phyloP scores from a whole-genome alignment of 176 grass and related monocot genomes.

The Oryza officinalis region DNA sequence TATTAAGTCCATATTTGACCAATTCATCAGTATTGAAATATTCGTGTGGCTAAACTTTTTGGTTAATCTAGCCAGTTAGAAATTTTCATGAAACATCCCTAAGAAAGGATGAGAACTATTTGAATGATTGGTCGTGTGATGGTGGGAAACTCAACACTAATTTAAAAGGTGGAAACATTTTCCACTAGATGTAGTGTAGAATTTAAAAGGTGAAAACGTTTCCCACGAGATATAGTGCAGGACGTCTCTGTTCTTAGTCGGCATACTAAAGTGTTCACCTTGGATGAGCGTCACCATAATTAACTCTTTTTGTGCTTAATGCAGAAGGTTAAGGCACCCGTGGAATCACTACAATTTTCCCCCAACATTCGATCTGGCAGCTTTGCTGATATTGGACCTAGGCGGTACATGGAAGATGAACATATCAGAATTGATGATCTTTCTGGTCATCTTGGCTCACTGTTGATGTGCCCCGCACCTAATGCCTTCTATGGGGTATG shows the following conservation, averaged over 20 bases:
- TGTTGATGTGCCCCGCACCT: slow-evolving; percentile 57
- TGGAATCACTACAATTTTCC: slow-evolving; percentile 43
- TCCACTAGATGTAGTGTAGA: neutral
- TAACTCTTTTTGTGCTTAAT: slow-evolving; percentile 34
- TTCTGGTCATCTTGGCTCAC: slow-evolving; percentile 60
- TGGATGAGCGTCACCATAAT: neutral
- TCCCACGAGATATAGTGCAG: neutral
- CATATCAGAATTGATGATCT: slow-evolving; percentile 90
- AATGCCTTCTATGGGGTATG: slow-evolving; percentile 89
- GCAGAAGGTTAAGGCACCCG: slow-evolving; percentile 48
- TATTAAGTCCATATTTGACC: neutral
- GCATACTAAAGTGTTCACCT: neutral
- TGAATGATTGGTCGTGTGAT: neutral
- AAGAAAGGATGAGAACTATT: neutral
- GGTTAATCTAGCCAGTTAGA: neutral
- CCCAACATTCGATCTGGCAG: slow-evolving; percentile 80
- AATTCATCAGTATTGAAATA: neutral
- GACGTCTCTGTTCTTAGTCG: neutral
- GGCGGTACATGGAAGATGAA: slow-evolving; percentile 89
- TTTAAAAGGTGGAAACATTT: neutral
- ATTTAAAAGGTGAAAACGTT: slow-evolving; percentile 1
- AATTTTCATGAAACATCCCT: neutral
- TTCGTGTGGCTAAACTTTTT: neutral
- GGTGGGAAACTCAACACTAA: neutral
- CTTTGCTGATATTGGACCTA: slow-evolving; percentile 78